A percentile compares a stretch with the other conserved stretches of the same genome.
Evolutionary conservation across 129 eudicot species (phyloP).

Genomic region (Deinandra increscens): DNA sequence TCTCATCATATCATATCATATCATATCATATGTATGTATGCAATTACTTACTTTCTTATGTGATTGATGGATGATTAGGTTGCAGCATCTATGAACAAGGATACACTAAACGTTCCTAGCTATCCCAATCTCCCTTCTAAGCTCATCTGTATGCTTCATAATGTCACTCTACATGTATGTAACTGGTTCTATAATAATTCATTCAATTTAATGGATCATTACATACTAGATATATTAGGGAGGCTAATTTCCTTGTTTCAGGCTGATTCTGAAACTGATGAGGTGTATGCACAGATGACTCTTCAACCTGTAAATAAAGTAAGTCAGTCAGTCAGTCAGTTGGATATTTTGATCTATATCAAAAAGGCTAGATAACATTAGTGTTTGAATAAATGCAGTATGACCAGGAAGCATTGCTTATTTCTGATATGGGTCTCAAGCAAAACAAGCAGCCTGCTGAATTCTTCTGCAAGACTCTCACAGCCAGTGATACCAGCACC

Average conservation of each 20-base stretch:
- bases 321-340: no score
- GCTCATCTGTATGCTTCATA: conserved; percentile 93
- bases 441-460: conserved; percentile 85
- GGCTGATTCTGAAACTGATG: conserved; percentile 98
- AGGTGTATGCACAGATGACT: conserved; percentile 98
- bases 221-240: no score
- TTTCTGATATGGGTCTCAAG: conserved; percentile 88
- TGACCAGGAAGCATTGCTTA: conserved; percentile 86
- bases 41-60: no score
- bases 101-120: conserved; percentile 75
- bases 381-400: no score
- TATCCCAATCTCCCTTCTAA: conserved; percentile 96
- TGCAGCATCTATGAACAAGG: conserved; percentile 94
- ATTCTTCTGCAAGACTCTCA: conserved; percentile 94
- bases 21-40: no score
- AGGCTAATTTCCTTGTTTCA: conserved; percentile 22
- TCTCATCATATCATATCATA: no score
- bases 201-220: no score
- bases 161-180: conserved; percentile 83
- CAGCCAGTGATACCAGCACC: conserved; percentile 96
- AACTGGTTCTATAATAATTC: no score
- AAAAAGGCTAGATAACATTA: no score
- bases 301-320: conserved; percentile 95
- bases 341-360: neutral
- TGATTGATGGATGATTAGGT: no score